Percentiles rank a stretch among this genome's conserved stretches.
phyloP scores from a whole-genome alignment of 2,329 filamentous ascomycete genomes.

The Purpureocillium lavendulum region DNA sequence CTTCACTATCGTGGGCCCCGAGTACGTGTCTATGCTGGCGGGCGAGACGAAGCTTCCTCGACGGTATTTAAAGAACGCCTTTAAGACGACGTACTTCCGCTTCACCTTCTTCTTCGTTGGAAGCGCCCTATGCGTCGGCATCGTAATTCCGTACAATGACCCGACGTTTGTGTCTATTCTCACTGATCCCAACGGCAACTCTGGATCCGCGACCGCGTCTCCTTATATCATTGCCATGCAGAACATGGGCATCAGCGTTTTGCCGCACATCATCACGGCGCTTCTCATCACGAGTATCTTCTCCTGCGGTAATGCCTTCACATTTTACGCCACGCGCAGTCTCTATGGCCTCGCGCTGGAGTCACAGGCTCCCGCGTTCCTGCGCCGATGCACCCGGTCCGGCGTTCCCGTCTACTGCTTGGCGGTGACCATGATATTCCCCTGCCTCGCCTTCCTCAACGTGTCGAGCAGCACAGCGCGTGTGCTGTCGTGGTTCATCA shows the following conservation, averaged over 20 bases:
- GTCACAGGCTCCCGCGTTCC: conserved; percentile 39
- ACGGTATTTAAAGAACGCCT: conserved; percentile 55
- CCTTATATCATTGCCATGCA: conserved; percentile 55
- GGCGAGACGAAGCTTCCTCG: conserved; percentile 59
- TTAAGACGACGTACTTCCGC: conserved; percentile 64
- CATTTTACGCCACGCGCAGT: conserved; percentile 38
- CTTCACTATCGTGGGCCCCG: conserved; percentile 56
- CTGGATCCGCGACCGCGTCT: conserved; percentile 43
- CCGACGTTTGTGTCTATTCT: conserved; percentile 41
- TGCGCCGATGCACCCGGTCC: conserved; percentile 48
- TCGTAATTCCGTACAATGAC: conserved; percentile 58
- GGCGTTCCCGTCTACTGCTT: conserved; percentile 39
- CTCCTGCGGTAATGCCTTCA: conserved; percentile 39
- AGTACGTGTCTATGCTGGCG: conserved; percentile 60
- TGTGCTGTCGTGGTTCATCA: conserved; percentile 43
- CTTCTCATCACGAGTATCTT: conserved; percentile 30
- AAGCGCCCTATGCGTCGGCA: conserved; percentile 56
- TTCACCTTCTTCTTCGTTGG: conserved; percentile 63
- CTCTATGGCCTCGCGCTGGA: conserved; percentile 40
- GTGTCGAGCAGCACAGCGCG: conserved; percentile 34
- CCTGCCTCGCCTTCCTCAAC: conserved; percentile 43
- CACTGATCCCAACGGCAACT: conserved; percentile 23
- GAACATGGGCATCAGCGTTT: conserved; percentile 39
- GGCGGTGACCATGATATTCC: conserved; percentile 41
- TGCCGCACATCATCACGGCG: conserved; percentile 50